Base-by-base conservation (phyloP, 2,329 filamentous ascomycete genomes). In the Didymella lethalis region DNA sequence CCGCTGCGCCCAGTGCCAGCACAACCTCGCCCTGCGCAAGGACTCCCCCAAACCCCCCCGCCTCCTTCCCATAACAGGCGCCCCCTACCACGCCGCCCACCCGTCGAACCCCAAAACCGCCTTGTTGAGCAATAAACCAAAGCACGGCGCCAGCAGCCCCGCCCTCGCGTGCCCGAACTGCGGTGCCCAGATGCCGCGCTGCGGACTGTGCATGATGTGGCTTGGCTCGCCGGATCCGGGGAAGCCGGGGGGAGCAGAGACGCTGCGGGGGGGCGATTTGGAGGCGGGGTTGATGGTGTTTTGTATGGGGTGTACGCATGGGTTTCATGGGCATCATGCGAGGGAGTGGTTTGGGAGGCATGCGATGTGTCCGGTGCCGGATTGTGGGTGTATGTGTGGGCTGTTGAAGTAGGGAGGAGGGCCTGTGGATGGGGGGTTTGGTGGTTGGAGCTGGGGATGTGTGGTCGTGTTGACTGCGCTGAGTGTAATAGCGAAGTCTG, bases 1-100 rank as follows among this genome's bases (percentile, higher is more conserved):
- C 48, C 86, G 90, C 46, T 95, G 91, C 77, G 84, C 90, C 47
- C 91, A 91, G 78, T 95, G 91, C 78, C 83, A 86, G 20, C 80
- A 80, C 23, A 81, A 84, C 3, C 81, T 89, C 25, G 83, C 84
- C 0, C 60, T 75, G 32, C 65, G 72, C 18, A 75, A 74, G 45
- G 73, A 77, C 52, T 40, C 64, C 0, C 7, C 16, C 23, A 67
- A 66, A 1, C 62, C 65, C 1, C 62, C 64, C 29, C 64, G 73
- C 12, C 62, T 75, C 7, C 51, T 70, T 6, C 65, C 74, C 6
- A 60, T 64, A 12, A 41, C 50, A 3, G 56, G 56, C 34, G 50
- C 56, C 0, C 54, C 60, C 0, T 59, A 60, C 34, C 59, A 54
- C 26, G 31, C 47, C 0, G 31, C 40, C n/a, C 54, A 57, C 28